These are phyloP conservation scores for Epichloe gansuensis DNA, from an alignment of 2,329 filamentous ascomycete genomes.

Conservation along the genomic window DNA sequence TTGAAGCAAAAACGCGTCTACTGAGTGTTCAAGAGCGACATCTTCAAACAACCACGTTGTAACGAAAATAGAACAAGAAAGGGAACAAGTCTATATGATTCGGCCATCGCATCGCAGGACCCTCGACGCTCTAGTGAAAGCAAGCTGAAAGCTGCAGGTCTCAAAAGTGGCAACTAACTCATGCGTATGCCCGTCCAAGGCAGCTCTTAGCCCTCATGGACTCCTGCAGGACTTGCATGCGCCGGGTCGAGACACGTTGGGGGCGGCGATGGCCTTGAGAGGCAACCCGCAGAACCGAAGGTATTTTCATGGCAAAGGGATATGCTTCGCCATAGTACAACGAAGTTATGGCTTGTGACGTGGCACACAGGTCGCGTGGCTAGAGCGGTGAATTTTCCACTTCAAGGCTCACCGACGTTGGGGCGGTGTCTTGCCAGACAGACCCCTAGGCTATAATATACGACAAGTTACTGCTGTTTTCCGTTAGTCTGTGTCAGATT, in stretches of 20 bases:
- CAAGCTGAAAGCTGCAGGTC: conserved; percentile 10
- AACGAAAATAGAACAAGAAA: neutral
- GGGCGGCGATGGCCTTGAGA: conserved; percentile 10
- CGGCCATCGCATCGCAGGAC: neutral
- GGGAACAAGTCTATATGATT: neutral
- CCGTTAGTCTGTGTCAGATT: neutral
- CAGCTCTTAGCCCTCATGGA: neutral
- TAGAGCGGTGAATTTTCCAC: conserved; percentile 12
- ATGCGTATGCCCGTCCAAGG: conserved; percentile 5
- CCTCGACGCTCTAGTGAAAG: neutral
- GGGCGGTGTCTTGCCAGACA: conserved; percentile 8
- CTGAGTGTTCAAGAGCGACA: neutral
- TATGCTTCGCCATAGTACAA: conserved; percentile 27
- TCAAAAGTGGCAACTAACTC: neutral
- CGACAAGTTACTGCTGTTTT: conserved; percentile 10
- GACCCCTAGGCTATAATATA: neutral
- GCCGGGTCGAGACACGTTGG: conserved; percentile 3
- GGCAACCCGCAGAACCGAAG: conserved; percentile 8
- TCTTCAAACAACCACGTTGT: neutral
- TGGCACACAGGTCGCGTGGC: conserved; percentile 28
- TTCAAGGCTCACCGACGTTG: conserved; percentile 8
- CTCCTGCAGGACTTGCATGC: conserved; percentile 9
- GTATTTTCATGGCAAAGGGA: neutral
- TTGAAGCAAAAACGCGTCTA: too few relatives aligned
- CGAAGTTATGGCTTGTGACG: conserved; percentile 21